phyloP scores from a whole-genome alignment of 257 asterid genomes.

The Solanum virginianum region DNA sequence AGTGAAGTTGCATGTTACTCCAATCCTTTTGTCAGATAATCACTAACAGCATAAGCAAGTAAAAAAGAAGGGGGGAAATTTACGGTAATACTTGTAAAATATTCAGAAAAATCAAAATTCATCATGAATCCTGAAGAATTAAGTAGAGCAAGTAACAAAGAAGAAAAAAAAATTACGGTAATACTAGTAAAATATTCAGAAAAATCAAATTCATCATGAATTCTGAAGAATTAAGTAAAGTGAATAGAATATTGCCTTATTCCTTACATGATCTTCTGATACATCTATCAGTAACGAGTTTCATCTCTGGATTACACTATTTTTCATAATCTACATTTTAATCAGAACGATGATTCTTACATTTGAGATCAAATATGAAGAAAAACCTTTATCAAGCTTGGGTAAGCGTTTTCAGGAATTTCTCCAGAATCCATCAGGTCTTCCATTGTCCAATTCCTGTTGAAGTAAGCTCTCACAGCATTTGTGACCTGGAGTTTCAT shows the following conservation, averaged over 20 bases:
- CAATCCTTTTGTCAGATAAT: neutral
- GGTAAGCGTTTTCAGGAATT: neutral
- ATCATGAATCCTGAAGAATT: neutral
- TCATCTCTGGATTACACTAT: neutral
- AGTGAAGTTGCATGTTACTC: neutral
- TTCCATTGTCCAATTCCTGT: neutral
- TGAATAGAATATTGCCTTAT: neutral
- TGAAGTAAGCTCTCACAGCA: neutral
- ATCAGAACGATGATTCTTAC: neutral
- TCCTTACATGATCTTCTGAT: neutral
- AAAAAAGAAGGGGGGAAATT: neutral
- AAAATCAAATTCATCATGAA: neutral
- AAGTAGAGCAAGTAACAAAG: neutral
- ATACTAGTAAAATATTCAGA: neutral
- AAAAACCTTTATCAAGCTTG: neutral
- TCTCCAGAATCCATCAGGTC: neutral
- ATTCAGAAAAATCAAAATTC: neutral
- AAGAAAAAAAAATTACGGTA: neutral
- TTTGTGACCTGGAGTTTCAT: neutral
- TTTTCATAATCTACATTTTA: neutral
- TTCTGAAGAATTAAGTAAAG: neutral
- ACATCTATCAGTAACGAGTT: neutral
- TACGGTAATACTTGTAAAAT: neutral
- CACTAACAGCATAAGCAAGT: neutral
- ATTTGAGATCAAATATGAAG: neutral